phyloP scores from a whole-genome alignment of 78 protist species.

The Capsaspora owczarzaki region DNA sequence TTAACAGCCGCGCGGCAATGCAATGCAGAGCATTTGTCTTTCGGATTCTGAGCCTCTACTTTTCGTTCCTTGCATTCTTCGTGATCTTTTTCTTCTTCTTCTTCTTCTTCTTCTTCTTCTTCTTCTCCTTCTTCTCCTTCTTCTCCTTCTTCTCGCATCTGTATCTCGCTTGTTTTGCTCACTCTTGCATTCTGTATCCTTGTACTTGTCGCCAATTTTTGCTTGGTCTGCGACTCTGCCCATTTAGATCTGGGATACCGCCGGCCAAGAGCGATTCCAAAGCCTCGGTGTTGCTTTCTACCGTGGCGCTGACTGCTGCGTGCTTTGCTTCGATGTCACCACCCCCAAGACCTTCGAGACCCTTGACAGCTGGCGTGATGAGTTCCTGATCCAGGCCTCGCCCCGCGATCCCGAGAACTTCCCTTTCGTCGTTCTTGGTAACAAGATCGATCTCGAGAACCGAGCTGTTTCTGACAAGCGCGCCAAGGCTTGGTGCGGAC shows the following conservation, averaged over 20 bases:
- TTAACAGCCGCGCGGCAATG: no score
- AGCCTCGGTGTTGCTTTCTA: constrained; percentile 97
- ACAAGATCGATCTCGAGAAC: constrained; percentile 92
- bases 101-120: no score
- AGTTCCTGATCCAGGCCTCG: constrained; percentile 92
- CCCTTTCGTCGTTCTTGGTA: constrained; percentile 96
- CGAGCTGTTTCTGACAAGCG: constrained; percentile 60
- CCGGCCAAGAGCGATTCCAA: constrained; percentile 98
- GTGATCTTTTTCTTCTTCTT: no score
- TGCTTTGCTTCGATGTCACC: constrained; percentile 92
- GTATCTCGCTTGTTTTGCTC: no score
- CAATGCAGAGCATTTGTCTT: no score
- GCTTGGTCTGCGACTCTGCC: no score
- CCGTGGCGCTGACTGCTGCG: constrained; percentile 98
- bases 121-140: no score
- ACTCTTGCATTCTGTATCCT: no score
- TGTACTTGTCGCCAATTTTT: no score
- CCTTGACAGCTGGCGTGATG: constrained; percentile 95
- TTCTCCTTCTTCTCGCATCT: no score
- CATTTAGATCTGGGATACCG: constrained; percentile 98
- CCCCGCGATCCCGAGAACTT: constrained; percentile 91
- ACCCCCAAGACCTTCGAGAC: constrained; percentile 87
- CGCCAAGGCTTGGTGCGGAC: constrained; percentile 90
- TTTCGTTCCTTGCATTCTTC: no score
- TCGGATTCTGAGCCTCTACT: no score